Percentiles rank a stretch among this genome's conserved stretches.
phyloP scores from a whole-genome alignment of 257 asterid species.

The Rhazya stricta region DNA sequence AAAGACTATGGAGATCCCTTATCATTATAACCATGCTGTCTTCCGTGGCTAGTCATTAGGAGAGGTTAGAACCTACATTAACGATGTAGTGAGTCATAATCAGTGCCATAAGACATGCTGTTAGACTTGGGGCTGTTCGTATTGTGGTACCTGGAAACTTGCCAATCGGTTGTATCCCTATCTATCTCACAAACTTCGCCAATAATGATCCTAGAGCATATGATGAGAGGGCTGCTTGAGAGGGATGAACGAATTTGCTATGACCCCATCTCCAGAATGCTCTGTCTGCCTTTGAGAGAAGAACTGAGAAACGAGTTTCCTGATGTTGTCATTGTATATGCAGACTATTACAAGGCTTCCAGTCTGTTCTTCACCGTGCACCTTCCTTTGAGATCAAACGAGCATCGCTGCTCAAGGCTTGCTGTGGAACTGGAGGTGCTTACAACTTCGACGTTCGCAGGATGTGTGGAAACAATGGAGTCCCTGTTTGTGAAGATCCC shows the following conservation, averaged over 20 bases:
- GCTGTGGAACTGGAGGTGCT: conserved; percentile 30
- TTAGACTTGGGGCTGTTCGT: background rate
- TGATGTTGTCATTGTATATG: background rate
- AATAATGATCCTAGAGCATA: background rate
- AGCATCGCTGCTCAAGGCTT: conserved; percentile 11
- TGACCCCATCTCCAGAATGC: background rate
- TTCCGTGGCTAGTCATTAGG: background rate
- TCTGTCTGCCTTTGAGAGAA: background rate
- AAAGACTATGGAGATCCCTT: background rate
- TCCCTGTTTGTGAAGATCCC: conserved; percentile 18
- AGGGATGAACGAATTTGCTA: background rate
- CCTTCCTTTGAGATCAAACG: background rate
- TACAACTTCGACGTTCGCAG: conserved; percentile 16
- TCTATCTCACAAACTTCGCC: background rate
- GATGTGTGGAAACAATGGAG: conserved; percentile 20
- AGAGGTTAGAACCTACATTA: background rate
- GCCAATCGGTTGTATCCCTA: background rate
- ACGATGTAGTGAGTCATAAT: background rate
- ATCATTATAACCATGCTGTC: background rate
- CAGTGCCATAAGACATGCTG: background rate
- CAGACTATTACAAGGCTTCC: background rate
- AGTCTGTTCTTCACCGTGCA: background rate
- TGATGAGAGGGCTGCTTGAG: background rate
- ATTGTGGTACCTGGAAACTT: background rate
- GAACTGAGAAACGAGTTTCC: background rate